Evolutionary conservation across 345 rosid species (phyloP).

Genomic region (Bruguiera gymnorhiza): DNA sequence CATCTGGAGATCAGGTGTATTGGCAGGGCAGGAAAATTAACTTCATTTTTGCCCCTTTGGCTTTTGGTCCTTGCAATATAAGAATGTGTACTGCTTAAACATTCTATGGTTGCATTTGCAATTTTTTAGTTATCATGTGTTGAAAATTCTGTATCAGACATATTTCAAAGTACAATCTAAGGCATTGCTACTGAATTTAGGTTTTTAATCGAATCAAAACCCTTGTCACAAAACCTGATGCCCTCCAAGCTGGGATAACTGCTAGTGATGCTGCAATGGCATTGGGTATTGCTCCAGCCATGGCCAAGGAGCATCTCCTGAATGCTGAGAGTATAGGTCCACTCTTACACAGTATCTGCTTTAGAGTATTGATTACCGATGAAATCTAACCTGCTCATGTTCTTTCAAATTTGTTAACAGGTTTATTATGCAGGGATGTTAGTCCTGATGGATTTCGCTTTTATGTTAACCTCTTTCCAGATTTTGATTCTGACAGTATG

Average conservation of each 20-base stretch:
- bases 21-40: too few species aligned
- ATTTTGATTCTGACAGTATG: slow-evolving; percentile 45
- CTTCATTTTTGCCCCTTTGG: too few species aligned
- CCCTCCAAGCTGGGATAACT: slow-evolving; percentile 65
- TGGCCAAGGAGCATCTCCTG: slow-evolving; percentile 97
- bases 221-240: slow-evolving; percentile 62
- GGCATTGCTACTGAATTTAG: slow-evolving; percentile 26
- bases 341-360: slow-evolving; percentile 7
- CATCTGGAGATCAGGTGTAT: too few species aligned
- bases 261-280: slow-evolving; percentile 94
- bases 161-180: not conserved
- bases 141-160: not conserved
- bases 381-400: not conserved
- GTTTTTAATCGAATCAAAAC: slow-evolving; percentile 68
- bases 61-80: too few species aligned
- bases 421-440: slow-evolving; percentile 82
- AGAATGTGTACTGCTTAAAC: not conserved
- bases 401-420: slow-evolving; percentile 39
- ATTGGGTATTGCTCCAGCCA: slow-evolving; percentile 89
- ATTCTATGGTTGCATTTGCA: not conserved
- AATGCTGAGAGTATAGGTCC: slow-evolving; percentile 87
- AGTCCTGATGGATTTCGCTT: slow-evolving; percentile 88
- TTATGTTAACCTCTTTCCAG: slow-evolving; percentile 73
- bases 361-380: not conserved
- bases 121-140: not conserved